A percentile compares a stretch with the other conserved stretches of the same genome.
phyloP scores from a whole-genome alignment of 257 asterid species.

The Solanum infundibuliforme region DNA sequence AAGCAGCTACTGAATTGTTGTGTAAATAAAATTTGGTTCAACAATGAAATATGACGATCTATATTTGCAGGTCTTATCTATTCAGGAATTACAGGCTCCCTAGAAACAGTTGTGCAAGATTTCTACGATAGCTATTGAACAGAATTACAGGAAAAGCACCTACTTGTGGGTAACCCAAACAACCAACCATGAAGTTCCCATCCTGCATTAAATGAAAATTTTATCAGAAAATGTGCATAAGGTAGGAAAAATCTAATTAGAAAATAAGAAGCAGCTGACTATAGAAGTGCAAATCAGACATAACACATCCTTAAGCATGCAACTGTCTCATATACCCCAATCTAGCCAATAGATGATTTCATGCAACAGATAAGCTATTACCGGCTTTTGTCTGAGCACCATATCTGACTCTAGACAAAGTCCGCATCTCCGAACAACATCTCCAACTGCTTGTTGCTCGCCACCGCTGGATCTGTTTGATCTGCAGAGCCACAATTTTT shows the following conservation, averaged over 20 bases:
- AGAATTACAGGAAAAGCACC: constrained; percentile 16
- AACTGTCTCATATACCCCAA: neutral
- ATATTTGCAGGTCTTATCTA: neutral
- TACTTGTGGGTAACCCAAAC: constrained; percentile 92
- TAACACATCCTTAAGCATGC: neutral
- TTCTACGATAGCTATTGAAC: neutral
- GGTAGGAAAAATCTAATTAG: neutral
- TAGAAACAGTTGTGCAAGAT: neutral
- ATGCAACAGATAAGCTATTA: constrained; percentile 12
- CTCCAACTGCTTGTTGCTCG: constrained; percentile 54
- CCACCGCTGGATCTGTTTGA: constrained; percentile 52
- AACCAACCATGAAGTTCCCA: constrained; percentile 98
- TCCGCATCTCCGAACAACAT: constrained; percentile 66
- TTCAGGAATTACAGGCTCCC: neutral
- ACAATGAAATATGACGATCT: neutral
- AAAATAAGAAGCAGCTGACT: neutral
- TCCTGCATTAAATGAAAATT: constrained; percentile 47
- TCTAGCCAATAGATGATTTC: neutral
- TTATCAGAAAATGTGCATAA: neutral
- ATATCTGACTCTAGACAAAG: constrained; percentile 74
- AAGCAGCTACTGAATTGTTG: neutral
- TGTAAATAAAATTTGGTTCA: neutral
- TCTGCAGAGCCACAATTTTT: constrained; percentile 35
- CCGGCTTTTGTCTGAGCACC: constrained; percentile 88
- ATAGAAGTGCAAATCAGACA: neutral